Evolutionary conservation across 192 early-diverging fungal genomes (phyloP).

Genomic region (Lunasporangiospora selenospora): DNA sequence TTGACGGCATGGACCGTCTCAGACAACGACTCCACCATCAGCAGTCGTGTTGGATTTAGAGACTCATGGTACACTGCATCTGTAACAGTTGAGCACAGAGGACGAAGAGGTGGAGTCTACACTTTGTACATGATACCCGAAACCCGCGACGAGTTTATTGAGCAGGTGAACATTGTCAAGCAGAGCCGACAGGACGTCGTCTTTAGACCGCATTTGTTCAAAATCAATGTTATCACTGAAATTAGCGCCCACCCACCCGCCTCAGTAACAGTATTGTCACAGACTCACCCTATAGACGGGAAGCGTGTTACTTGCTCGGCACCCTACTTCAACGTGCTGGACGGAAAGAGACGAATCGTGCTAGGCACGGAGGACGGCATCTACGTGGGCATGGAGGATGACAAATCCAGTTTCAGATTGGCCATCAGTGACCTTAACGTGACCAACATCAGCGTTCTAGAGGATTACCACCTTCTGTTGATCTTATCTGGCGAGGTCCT

Average conservation of each 20-base stretch:
- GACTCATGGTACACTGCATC: conserved; percentile 2
- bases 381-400: conserved; percentile 69
- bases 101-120: conserved; percentile 14
- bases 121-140: conserved; percentile 3
- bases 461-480: conserved; percentile 75
- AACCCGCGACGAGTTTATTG: conserved; percentile 16
- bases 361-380: conserved; percentile 87
- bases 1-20: neutral
- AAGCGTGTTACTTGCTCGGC: conserved; percentile 21
- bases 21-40: no score
- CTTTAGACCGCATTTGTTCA: conserved; percentile 4
- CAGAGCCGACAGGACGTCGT: conserved; percentile 6
- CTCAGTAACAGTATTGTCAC: neutral
- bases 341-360: conserved; percentile 67
- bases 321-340: conserved; percentile 46
- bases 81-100: conserved; percentile 19
- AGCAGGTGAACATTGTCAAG: conserved; percentile 2
- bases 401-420: conserved; percentile 15
- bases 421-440: conserved; percentile 64
- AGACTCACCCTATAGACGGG: conserved; percentile 9
- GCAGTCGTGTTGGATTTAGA: no score
- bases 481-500: conserved; percentile 63
- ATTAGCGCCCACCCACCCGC: conserved; percentile 4
- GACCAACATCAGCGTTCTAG: conserved; percentile 81
- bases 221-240: conserved; percentile 16